A percentile compares a stretch with the other conserved stretches of the same genome.
These are phyloP conservation scores for Solanum hybrid DNA, from an alignment of 305 asterid species.

Conservation along the genomic window DNA sequence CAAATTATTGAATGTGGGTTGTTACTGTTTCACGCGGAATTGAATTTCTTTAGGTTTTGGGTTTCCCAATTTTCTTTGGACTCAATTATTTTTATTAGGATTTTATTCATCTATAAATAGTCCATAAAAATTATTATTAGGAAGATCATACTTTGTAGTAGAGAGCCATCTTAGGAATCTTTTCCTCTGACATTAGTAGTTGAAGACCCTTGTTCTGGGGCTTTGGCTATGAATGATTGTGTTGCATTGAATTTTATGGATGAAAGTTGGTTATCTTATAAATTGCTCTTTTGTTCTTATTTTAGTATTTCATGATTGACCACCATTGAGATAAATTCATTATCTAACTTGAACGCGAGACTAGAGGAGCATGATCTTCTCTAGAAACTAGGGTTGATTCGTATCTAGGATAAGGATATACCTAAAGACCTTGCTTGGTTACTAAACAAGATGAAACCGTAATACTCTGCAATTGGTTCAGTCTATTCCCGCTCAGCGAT, in stretches of 20 bases:
- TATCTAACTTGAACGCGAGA: neutral
- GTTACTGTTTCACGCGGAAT: neutral
- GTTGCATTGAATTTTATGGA: neutral
- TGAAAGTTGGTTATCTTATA: neutral
- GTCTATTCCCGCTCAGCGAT: neutral
- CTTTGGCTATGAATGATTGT: neutral
- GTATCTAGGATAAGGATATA: neutral
- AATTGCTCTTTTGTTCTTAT: neutral
- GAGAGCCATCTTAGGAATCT: neutral
- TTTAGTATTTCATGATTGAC: neutral
- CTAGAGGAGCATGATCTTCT: neutral
- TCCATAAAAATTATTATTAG: neutral
- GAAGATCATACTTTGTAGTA: neutral
- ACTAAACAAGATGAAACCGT: neutral
- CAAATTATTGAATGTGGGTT: neutral
- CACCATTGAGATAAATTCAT: neutral
- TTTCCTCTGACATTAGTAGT: neutral
- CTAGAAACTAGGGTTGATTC: neutral
- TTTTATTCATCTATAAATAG: neutral
- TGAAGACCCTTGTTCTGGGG: neutral
- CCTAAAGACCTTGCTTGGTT: neutral
- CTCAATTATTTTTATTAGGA: neutral
- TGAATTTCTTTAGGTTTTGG: neutral
- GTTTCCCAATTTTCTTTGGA: neutral
- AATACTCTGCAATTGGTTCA: neutral